These are phyloP conservation scores for Pseudogymnoascus sp. DNA, from an alignment of 2,329 filamentous ascomycete species.

Conservation along the genomic window DNA sequence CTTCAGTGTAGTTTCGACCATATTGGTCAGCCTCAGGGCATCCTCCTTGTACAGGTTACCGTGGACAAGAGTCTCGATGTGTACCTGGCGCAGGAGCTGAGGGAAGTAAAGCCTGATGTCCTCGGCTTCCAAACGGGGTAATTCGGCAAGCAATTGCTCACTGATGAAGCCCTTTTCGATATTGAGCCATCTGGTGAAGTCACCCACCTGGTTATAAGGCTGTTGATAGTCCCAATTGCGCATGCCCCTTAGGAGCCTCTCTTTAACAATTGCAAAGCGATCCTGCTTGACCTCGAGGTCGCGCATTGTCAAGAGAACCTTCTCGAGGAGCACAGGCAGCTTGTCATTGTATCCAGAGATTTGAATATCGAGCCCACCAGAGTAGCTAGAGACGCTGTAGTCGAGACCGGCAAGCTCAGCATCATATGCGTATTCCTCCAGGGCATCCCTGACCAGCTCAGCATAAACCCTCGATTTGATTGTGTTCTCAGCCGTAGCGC, in stretches of 20 bases:
- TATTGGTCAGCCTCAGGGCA: constrained; percentile 73
- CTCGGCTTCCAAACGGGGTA: constrained; percentile 65
- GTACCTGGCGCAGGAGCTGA: constrained; percentile 72
- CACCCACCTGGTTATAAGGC: constrained; percentile 80
- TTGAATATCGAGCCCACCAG: constrained; percentile 67
- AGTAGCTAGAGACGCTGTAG: constrained; percentile 69
- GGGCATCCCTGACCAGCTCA: constrained; percentile 77
- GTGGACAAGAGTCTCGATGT: constrained; percentile 81
- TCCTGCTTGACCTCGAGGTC: constrained; percentile 80
- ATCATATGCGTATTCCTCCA: constrained; percentile 93
- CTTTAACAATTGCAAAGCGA: constrained; percentile 85
- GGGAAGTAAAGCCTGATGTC: constrained; percentile 72
- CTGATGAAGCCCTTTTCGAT: constrained; percentile 70
- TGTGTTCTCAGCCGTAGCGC: constrained; percentile 67
- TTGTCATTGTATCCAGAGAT: constrained; percentile 96
- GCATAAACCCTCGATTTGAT: constrained; percentile 76
- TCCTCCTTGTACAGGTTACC: constrained; percentile 95
- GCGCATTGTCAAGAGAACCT: constrained; percentile 75
- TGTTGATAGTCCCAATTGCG: constrained; percentile 84
- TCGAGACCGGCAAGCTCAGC: constrained; percentile 85
- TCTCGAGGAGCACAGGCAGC: constrained; percentile 80
- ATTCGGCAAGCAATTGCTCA: constrained; percentile 70
- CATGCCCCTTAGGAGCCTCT: constrained; percentile 67
- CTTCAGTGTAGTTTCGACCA: constrained; percentile 71
- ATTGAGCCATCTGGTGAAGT: constrained; percentile 74